Evolutionary conservation across 1,284 basidiomycete species (phyloP).

Genomic region (Cryptococcus sp.): DNA sequence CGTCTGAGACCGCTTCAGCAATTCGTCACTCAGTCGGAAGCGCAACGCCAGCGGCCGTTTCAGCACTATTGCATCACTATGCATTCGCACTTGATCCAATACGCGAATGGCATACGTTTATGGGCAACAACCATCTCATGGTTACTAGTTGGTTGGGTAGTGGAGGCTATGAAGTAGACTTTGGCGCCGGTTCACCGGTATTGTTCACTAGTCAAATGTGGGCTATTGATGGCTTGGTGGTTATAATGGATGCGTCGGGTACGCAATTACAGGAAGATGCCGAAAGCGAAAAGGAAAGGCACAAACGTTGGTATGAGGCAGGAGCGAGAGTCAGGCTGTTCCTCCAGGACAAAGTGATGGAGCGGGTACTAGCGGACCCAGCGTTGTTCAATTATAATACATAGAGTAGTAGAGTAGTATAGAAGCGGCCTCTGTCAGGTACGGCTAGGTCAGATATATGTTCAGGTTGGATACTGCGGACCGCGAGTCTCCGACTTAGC

Average conservation of each 20-base stretch:
- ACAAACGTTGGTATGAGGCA: conserved; percentile 39
- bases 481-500: no score
- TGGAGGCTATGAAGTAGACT: conserved; percentile 53
- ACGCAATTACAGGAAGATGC: not conserved
- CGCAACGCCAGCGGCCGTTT: conserved; percentile 39
- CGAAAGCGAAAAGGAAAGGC: not conserved
- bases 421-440: no score
- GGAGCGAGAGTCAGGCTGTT: conserved; percentile 44
- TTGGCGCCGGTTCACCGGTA: conserved; percentile 45
- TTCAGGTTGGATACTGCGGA: no score
- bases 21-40: conserved; percentile 46
- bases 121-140: conserved; percentile 52
- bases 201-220: conserved; percentile 53
- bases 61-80: conserved; percentile 53
- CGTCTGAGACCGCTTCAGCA: conserved; percentile 26
- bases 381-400: no score
- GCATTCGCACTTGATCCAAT: conserved; percentile 47
- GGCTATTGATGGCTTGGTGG: conserved; percentile 53
- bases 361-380: conserved; percentile 41
- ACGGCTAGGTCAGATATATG: no score
- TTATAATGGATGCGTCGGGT: conserved; percentile 50
- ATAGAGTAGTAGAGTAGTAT: no score
- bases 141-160: conserved; percentile 55
- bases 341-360: conserved; percentile 43
- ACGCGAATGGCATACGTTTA: conserved; percentile 54